Evolutionary conservation across 163 green algal species (phyloP).

Genomic region (Coccomyxa subellipsoidea): DNA sequence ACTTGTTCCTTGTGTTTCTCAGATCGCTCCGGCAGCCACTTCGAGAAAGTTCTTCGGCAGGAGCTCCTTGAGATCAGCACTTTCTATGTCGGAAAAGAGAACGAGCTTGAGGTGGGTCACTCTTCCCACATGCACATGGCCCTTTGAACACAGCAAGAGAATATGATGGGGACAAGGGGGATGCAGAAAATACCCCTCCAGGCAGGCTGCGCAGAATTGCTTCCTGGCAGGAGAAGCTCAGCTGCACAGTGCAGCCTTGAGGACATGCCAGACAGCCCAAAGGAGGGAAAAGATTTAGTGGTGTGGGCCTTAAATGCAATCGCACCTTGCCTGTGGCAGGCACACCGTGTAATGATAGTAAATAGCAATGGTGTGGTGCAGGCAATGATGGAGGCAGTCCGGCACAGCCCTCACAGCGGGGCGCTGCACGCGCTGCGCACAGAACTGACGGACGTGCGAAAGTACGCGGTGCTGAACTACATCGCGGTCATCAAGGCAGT

Average conservation of each 20-base stretch:
- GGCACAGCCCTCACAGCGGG: neutral
- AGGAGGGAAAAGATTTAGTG: too few species aligned
- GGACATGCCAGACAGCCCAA: too few species aligned
- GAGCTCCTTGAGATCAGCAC: slow-evolving; percentile 67
- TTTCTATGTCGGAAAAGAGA: slow-evolving; percentile 65
- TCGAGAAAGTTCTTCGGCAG: slow-evolving; percentile 40
- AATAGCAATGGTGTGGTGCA: slow-evolving; percentile 16
- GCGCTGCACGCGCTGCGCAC: neutral
- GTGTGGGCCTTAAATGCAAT: too few species aligned
- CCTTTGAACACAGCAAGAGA: too few species aligned
- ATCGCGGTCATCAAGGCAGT: slow-evolving; percentile 81
- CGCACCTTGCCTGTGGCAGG: too few species aligned
- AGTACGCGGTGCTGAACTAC: slow-evolving; percentile 84
- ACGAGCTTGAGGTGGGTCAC: slow-evolving; percentile 48
- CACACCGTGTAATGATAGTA: too few species aligned
- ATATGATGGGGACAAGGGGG: too few species aligned
- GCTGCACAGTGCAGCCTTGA: too few species aligned
- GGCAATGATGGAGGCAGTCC: slow-evolving; percentile 11
- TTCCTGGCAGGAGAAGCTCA: too few species aligned
- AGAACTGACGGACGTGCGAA: slow-evolving; percentile 70
- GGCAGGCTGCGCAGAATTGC: too few species aligned
- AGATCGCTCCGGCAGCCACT: slow-evolving; percentile 50
- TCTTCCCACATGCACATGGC: neutral
- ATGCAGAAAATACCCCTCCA: too few species aligned
- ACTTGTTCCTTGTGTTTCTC: too few species aligned